Base-by-base conservation (phyloP, 306 rosid genomes). In the Pyrus pyrifolia region DNA sequence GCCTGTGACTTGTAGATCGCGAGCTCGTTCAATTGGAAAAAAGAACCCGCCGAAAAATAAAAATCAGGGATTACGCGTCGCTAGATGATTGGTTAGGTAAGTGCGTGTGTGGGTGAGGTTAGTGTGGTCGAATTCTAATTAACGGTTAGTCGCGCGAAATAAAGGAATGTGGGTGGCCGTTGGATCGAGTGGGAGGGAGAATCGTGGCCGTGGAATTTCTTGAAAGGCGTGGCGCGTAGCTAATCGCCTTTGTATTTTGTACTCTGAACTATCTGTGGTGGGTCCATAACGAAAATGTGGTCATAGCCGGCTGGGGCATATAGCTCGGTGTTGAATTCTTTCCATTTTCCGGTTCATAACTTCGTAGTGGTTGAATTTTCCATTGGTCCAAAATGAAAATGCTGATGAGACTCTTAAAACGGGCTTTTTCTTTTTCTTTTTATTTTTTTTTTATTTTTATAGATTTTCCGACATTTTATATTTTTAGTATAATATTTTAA, bases 391-490 rank as follows among this genome's bases (percentile, higher is more conserved):
- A 38, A 38, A 38, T 38, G 10, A 2, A 1, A 6, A 38, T 35
- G 42, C 2, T 38, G 0, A 38, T 0, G 0, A 38, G 42, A 38
- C 42, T 38, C 0, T 38, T 38, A 38, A 7, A 38, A 5, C 2
- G 42, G 0, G 9, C 1, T 33, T 0, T 33, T 29, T 29, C 0
- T 29, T 29, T 29, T 31, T 31, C 1, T 31, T 31, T 31, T 31
- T 4, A 31, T 5, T n/a, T 29, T 29, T 2, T 29, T 29, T 29
- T 31, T 31, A 25, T 31, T 31, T 31, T 31, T 4, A 31, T 5
- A 4, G 35, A 0, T 1, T 31, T 1, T 25, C 27, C 8, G 7
- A 35, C 2, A 35, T 2, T 0, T 35, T 1, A 1, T 33, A 1
- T 33, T 33, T 33, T 33, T 33, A 1, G 8, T 1, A 33, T 0